Evolutionary conservation across 805 yeast species (phyloP), one percentile per base, ranked within the genome.

Genomic region (Starmera quercuum): DNA sequence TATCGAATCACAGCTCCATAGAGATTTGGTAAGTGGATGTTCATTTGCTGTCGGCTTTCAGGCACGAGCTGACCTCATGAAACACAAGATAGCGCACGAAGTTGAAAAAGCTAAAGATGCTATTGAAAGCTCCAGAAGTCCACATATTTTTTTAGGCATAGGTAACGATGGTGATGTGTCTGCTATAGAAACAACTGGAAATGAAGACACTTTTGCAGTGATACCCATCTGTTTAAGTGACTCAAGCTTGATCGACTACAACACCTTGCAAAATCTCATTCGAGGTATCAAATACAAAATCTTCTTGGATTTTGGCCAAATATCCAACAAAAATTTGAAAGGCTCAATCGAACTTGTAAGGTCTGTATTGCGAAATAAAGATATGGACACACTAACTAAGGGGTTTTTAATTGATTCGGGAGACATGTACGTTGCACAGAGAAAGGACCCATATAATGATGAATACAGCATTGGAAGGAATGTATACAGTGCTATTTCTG

Each of bases 21-120:
- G 75, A 38, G 76, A 70, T 41, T 46, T 71, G 37, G 64, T 63
- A n/a, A 66, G 73, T 7, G 76, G 76, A 1, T 49, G 61, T 20
- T 64, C 75, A 1, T 70, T 61, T 49, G 66, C 75, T 2, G 65
- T 72, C 14, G 76, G 76, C 0, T 68, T 68, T 45, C 50, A 51
- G 21, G 13, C 10, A 11, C 7, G 11, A 7, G 10, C 16, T 56
- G 29, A 37, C 67, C 13, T 47, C 53, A 6, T 51, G 63, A 22
- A 65, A 65, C 12, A 45, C 35, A 59, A 57, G 30, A 35, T 68
- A 14, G n/a, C n/a, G n/a, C n/a, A n/a, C n/a, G n/a, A n/a, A n/a
- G n/a, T n/a, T n/a, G 47, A 54, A 5, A 51, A 64, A 22, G 65
- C 67, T 10, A 45, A 60, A 33, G 74, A 71, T 43, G 69, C 77